Base-by-base conservation (phyloP, 148 eudicot species). In the Spergularia bocconei region DNA sequence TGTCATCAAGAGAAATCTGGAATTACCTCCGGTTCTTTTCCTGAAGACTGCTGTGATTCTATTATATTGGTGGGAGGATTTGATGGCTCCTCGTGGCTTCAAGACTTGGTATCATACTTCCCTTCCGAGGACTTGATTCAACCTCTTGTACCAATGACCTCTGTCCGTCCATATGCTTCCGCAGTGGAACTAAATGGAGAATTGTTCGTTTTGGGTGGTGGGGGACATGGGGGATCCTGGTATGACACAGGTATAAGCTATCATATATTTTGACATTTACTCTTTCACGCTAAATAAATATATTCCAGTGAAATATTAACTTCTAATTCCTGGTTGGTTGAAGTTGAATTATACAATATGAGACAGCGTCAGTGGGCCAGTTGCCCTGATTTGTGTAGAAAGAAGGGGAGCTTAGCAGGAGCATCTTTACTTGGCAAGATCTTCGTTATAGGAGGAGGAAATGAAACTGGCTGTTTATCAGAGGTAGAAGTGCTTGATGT, bases 371-470 rank as follows among this genome's bases (percentile, higher is more conserved):
- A 77, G 59, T 92, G 97, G 97, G 73, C 59, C 25, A 72, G 67
- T 47, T 63, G 83, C 67, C 91, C 94, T 41, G 69, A 88, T n/a
- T 58, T 92, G 20, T 86, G 79, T 56, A 64, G 59, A 79, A 84
- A 78, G 82, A 92, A 82, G 67, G 90, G 89, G 68, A 85, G 79
- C 68, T 29, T 85, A 70, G 92, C 86, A 9, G 92, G 87, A 38
- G 87, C 84, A 44, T 79, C 83, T 70, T 57, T 87, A 53, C 2
- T 67, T 63, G 84, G 69, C 52, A 87, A 81, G 67, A 80, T 92
- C 6, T 90, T 75, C 79, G 92, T 90, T 71, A 59, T 90, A 52
- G 97, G 97, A 71, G 94, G 97, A 69, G 88, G 86, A 58, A 71
- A 87, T 82, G 90, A 86, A 38, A 68, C 76, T 59, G 85, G 85